Evolutionary conservation across 2,329 filamentous ascomycete genomes (phyloP), one percentile per base, ranked within the genome.

Genomic region (Paecilomyces dactylethromorphus): DNA sequence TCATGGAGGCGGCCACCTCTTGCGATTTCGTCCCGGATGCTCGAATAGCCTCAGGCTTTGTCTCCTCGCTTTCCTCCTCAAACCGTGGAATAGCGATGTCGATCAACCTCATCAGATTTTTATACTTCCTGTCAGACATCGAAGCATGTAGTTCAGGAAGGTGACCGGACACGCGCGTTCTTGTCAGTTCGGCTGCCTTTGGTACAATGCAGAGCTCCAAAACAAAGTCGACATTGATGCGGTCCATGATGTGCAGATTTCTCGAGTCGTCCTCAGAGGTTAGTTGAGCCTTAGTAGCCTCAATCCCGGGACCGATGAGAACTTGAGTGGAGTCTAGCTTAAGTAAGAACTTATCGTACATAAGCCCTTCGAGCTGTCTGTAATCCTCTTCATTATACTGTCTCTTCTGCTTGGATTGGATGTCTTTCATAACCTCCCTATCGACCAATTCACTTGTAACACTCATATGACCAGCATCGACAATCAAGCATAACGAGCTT

Each of bases 121-220:
- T 99, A 79, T 99, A 99, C 72, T 99, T 99, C 39, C 87, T 87
- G 68, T 99, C 95, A 0, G 94, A 97, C 39, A 95, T 87, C 0
- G 90, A 90, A 11, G 90, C 94, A 72, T 97, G 93, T 1, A 99
- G 81, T 56, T 97, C 87, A 0, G 95, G 94, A 56, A 99, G 81
- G 66, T 95, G 91, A 1, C 94, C 94, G 1, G 92, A 95, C 33
- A 99, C 86, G 61, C 91, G 89, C 65, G 97, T 87, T 68, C 94
- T 94, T 13, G 94, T 95, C 54, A 99, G 79, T 63, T 97, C 95
- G 0, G 93, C 89, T 0, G 91, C 91, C 71, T 97, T 97, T 0
- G 94, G 94, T n/a, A 99, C 80, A 65, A 99, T 99, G 7, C 92
- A 99, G 21, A 90, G 88, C 71, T 97, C 92, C n/a, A 99, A 86